These are phyloP conservation scores for Chalaropsis ovoidea DNA, from an alignment of 2,329 filamentous ascomycete species.

Conservation along the genomic window DNA sequence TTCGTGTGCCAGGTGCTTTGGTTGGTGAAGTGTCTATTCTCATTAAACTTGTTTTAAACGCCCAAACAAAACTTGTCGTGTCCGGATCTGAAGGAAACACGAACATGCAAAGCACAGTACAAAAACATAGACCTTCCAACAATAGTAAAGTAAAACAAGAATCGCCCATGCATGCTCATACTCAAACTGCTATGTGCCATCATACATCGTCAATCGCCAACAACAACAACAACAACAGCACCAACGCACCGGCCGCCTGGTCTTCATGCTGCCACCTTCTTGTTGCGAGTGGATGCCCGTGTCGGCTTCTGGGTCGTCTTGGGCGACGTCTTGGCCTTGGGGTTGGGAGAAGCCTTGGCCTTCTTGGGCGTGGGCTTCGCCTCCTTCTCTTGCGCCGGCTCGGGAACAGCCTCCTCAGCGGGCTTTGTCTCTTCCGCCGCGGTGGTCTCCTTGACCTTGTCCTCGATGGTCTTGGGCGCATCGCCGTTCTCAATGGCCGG, in stretches of 20 bases:
- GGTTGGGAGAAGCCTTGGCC: constrained; percentile 35
- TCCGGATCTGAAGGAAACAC: constrained; percentile 23
- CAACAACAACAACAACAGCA: not conserved
- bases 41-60: constrained; percentile 26
- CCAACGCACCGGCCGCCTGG: not conserved
- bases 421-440: constrained; percentile 29
- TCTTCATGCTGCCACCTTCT: constrained; percentile 19
- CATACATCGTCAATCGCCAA: constrained; percentile 15
- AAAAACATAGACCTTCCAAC: constrained; percentile 24
- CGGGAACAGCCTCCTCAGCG: constrained; percentile 26
- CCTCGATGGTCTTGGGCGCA: constrained; percentile 36
- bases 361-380: constrained; percentile 32
- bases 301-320: constrained; percentile 22
- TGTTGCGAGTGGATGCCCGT: constrained; percentile 25
- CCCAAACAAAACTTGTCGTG: constrained; percentile 23
- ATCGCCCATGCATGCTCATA: constrained; percentile 22
- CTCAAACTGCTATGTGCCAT: constrained; percentile 16
- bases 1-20: not conserved
- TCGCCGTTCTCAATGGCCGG: constrained; percentile 34
- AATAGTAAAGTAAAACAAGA: constrained; percentile 22
- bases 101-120: constrained; percentile 23
- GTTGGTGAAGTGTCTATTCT: constrained; percentile 4
- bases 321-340: constrained; percentile 33
- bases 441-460: constrained; percentile 30
- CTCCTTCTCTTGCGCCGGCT: constrained; percentile 31